These are phyloP conservation scores for Prunus yedoensis DNA, from an alignment of 331 rosid species.

Conservation along the genomic window DNA sequence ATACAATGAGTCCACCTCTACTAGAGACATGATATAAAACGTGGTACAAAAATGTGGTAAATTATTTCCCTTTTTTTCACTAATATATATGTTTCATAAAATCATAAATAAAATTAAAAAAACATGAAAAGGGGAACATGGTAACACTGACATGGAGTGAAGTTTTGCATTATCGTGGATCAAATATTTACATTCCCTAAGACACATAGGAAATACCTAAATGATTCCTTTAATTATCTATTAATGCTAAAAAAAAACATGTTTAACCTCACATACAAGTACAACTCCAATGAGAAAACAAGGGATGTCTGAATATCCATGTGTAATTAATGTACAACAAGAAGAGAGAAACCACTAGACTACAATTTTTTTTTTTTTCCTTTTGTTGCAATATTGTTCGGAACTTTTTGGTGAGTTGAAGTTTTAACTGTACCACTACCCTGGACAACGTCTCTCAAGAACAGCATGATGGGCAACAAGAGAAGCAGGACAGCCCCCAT, in stretches of 20 bases:
- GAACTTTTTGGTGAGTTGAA: neutral
- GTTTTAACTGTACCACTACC: slow-evolving; percentile 13
- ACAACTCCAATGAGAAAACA: neutral
- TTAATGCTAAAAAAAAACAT: neutral
- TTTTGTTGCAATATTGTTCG: slow-evolving; percentile 1
- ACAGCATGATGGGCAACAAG: slow-evolving; percentile 50
- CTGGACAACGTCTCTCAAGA: slow-evolving; percentile 15
- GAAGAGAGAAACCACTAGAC: slow-evolving; percentile 5
- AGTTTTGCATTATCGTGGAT: neutral
- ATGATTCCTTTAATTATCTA: neutral
- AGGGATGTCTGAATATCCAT: neutral
- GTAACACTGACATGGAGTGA: neutral
- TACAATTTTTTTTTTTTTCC: neutral
- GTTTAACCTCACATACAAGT: neutral
- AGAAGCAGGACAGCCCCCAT: slow-evolving; percentile 56
- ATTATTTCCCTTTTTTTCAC: no score
- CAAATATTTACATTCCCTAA: neutral
- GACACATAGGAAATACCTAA: neutral
- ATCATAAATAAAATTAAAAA: neutral
- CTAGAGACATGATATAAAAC: accelerated
- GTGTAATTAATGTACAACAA: neutral
- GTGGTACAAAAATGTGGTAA: no score
- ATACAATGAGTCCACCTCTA: no score
- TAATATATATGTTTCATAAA: no score
- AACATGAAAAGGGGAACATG: neutral